Conservation (phyloP, 495 filamentous ascomycete genomes). For the Cetradonia linearis region DNA sequence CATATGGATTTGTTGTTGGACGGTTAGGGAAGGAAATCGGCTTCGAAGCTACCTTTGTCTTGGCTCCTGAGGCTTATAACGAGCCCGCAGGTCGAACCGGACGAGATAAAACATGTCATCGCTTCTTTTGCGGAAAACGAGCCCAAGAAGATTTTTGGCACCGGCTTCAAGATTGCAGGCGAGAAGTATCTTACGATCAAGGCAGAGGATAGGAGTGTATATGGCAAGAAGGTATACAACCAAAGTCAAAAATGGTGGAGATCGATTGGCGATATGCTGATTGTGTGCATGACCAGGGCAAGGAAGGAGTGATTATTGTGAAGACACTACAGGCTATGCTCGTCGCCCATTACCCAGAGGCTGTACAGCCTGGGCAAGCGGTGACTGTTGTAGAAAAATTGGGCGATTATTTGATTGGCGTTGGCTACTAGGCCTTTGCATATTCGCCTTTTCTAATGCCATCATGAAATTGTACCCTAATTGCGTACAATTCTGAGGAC, state of each 20-base stretch:
- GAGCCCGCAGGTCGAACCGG: slow-evolving; percentile 39
- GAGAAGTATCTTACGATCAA: slow-evolving; percentile 64
- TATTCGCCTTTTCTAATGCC: slow-evolving; percentile 8
- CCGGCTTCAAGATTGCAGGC: slow-evolving; percentile 62
- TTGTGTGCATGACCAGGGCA: slow-evolving; percentile 46
- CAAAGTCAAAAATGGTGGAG: not conserved
- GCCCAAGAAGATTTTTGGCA: slow-evolving; percentile 38
- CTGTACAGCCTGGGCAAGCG: slow-evolving; percentile 52
- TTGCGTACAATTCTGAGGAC: slow-evolving; percentile 17
- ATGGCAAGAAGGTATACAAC: slow-evolving; percentile 66
- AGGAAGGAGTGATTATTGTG: slow-evolving; percentile 65
- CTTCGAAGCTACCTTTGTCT: not conserved
- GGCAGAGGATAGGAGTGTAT: slow-evolving; percentile 66
- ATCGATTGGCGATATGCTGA: not conserved
- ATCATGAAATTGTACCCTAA: slow-evolving; percentile 24
- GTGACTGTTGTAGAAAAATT: slow-evolving; percentile 56
- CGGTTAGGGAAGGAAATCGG: not conserved
- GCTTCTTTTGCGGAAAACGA: slow-evolving; percentile 39
- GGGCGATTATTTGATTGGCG: slow-evolving; percentile 61
- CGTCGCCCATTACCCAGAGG: slow-evolving; percentile 73
- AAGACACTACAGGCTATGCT: slow-evolving; percentile 81
- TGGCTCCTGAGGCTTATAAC: not conserved
- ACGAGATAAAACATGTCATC: slow-evolving; percentile 52
- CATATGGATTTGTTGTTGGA: not conserved
- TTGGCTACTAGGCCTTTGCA: slow-evolving; percentile 47